phyloP scores from a whole-genome alignment of 202 grass and related monocot species.

The Zoysia matrella region DNA sequence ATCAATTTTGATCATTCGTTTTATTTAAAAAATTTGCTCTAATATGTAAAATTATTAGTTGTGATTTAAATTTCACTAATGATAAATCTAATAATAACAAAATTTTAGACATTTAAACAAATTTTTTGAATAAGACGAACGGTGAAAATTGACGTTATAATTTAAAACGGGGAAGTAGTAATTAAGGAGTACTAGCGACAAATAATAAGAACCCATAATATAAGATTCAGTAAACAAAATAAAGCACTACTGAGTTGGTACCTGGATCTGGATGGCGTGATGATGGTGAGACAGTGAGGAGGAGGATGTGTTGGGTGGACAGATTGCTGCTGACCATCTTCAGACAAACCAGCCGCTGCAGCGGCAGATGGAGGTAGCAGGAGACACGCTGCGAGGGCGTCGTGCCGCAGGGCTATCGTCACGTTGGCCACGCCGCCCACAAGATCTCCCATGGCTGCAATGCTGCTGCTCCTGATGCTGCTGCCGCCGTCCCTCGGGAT shows the following conservation, averaged over 20 bases:
- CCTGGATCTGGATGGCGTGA: slow-evolving; percentile 49
- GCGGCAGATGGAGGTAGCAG: slow-evolving; percentile 42
- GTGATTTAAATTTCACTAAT: no score
- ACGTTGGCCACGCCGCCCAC: slow-evolving; percentile 52
- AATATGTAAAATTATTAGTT: no score
- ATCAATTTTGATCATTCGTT: no score
- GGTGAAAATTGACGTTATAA: no score
- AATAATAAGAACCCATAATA: not conserved
- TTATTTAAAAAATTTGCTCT: no score
- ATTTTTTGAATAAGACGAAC: no score
- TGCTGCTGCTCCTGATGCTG: not conserved
- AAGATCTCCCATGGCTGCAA: slow-evolving; percentile 45
- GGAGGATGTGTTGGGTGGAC: slow-evolving; percentile 43
- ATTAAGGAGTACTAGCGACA: not conserved
- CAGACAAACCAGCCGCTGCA: slow-evolving; percentile 32
- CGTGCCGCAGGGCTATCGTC: slow-evolving; percentile 50
- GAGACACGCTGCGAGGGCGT: slow-evolving; percentile 53
- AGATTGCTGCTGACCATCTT: slow-evolving; percentile 41
- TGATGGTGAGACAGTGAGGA: slow-evolving; percentile 17
- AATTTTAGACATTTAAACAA: no score
- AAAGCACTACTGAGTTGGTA: not conserved
- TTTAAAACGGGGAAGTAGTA: not conserved
- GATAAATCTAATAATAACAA: no score
- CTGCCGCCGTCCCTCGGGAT: slow-evolving; percentile 31
- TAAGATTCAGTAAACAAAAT: not conserved